These are phyloP conservation scores for Insectozyma bohioensis DNA, from an alignment of 1,139 yeast genomes.

Conservation along the genomic window DNA sequence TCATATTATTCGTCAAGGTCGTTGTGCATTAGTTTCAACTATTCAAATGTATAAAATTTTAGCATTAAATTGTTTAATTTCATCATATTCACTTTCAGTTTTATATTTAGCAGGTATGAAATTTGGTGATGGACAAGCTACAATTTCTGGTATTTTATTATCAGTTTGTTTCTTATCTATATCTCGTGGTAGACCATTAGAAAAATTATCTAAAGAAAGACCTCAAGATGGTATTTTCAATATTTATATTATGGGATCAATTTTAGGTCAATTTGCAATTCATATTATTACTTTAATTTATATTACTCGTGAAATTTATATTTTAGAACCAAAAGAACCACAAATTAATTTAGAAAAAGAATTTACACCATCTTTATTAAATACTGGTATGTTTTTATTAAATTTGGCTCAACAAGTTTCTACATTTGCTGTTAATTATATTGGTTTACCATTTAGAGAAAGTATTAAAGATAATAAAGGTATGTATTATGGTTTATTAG, in stretches of 20 bases:
- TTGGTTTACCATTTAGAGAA: conserved; percentile 96
- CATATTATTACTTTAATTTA: conserved; percentile 83
- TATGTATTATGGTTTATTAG: conserved; percentile 93
- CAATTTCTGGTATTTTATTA: conserved; percentile 85
- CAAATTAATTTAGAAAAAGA: conserved; percentile 85
- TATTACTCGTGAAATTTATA: conserved; percentile 78
- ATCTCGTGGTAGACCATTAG: conserved; percentile 89
- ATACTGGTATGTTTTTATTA: conserved; percentile 92
- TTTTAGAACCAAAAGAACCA: conserved; percentile 88
- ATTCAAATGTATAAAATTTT: conserved; percentile 98
- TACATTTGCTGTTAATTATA: conserved; percentile 96
- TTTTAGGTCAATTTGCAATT: conserved; percentile 92
- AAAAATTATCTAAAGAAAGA: conserved; percentile 87
- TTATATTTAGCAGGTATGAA: conserved; percentile 96
- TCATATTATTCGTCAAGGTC: conserved; percentile 94
- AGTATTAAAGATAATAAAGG: conserved; percentile 88
- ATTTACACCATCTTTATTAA: conserved; percentile 84
- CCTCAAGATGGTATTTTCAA: conserved; percentile 98
- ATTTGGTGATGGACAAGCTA: conserved; percentile 96
- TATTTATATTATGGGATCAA: conserved; percentile 94
- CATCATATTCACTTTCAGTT: conserved; percentile 93
- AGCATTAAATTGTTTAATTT: conserved; percentile 94
- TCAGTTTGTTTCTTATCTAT: conserved; percentile 95
- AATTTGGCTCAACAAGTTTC: conserved; percentile 97
- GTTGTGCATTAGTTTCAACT: conserved; percentile 96